Percentiles rank a stretch among this genome's conserved stretches.
These are phyloP conservation scores for Tubosaeta sp. DNA, from an alignment of 768 basidiomycete species.

Conservation along the genomic window DNA sequence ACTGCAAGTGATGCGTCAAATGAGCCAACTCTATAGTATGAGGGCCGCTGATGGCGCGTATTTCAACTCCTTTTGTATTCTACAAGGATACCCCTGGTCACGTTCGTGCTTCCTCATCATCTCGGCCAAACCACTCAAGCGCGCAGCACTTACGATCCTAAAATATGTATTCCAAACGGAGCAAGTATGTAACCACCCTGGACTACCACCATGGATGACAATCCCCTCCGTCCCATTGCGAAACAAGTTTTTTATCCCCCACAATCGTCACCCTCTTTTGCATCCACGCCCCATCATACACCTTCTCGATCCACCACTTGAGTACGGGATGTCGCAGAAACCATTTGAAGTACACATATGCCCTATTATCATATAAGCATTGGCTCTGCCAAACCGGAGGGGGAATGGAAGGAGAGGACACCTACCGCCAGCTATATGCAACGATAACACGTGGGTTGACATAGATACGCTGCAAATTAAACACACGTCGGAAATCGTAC, in stretches of 20 bases:
- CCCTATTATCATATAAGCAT: slow-evolving; percentile 11
- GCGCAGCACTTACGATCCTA: background rate
- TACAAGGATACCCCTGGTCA: too few species aligned
- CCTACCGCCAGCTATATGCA: slow-evolving; percentile 34
- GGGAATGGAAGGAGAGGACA: background rate
- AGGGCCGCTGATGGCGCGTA: too few species aligned
- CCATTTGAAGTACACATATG: slow-evolving; percentile 35
- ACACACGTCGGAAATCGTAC: slow-evolving; percentile 40
- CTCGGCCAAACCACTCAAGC: background rate
- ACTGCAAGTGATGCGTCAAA: background rate
- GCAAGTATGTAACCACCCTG: background rate
- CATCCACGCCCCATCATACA: slow-evolving; percentile 37
- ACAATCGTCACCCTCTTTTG: slow-evolving; percentile 34
- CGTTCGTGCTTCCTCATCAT: too few species aligned
- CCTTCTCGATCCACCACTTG: slow-evolving; percentile 38
- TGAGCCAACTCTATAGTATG: too few species aligned
- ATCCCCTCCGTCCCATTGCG: slow-evolving; percentile 22
- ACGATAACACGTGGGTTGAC: slow-evolving; percentile 38
- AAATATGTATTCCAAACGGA: background rate
- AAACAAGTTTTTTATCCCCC: slow-evolving; percentile 26
- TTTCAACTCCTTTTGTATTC: background rate
- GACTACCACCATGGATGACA: slow-evolving; percentile 17
- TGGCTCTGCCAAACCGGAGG: background rate
- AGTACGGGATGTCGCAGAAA: slow-evolving; percentile 36
- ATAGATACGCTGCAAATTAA: slow-evolving; percentile 34